Evolutionary conservation across 2,329 filamentous ascomycete species (phyloP).

Genomic region (Fusarium sp.): DNA sequence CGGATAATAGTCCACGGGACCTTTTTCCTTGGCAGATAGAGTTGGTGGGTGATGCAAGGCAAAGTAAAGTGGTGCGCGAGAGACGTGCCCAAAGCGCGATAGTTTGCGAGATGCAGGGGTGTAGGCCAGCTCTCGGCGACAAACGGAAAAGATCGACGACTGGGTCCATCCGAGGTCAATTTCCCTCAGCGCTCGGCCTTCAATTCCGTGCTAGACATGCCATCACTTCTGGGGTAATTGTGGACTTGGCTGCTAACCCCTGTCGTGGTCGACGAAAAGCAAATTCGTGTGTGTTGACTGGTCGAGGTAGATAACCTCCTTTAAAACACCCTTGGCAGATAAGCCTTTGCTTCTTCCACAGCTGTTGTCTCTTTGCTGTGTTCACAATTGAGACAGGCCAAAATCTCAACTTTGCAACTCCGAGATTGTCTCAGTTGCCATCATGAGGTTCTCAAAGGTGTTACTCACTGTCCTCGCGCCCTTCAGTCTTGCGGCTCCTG

Average conservation of each 20-base stretch:
- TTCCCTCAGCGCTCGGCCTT: conserved; percentile 20
- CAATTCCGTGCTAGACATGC: neutral
- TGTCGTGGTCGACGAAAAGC: conserved; percentile 5
- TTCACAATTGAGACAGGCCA: conserved; percentile 1
- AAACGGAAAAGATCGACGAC: conserved; percentile 5
- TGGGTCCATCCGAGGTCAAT: conserved; percentile 6
- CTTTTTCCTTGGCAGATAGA: neutral
- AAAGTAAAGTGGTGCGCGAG: neutral
- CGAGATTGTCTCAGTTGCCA: conserved; percentile 7
- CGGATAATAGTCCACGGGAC: neutral
- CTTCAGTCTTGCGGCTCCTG: conserved; percentile 51
- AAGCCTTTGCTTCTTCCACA: neutral
- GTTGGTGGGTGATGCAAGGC: conserved; percentile 14
- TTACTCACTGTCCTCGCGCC: conserved; percentile 54
- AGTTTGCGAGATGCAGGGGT: conserved; percentile 37
- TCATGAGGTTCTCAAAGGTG: conserved; percentile 56
- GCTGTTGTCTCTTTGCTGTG: neutral
- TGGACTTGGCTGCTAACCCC: neutral
- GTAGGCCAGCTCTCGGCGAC: neutral
- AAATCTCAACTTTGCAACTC: conserved; percentile 1
- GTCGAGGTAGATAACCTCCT: conserved; percentile 22
- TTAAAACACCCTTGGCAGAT: conserved; percentile 10
- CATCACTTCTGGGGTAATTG: conserved; percentile 28
- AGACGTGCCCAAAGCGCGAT: conserved; percentile 24
- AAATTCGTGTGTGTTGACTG: conserved; percentile 25